These are phyloP conservation scores for Gossypium rotundifolium DNA, from an alignment of 345 rosid species.

Conservation along the genomic window DNA sequence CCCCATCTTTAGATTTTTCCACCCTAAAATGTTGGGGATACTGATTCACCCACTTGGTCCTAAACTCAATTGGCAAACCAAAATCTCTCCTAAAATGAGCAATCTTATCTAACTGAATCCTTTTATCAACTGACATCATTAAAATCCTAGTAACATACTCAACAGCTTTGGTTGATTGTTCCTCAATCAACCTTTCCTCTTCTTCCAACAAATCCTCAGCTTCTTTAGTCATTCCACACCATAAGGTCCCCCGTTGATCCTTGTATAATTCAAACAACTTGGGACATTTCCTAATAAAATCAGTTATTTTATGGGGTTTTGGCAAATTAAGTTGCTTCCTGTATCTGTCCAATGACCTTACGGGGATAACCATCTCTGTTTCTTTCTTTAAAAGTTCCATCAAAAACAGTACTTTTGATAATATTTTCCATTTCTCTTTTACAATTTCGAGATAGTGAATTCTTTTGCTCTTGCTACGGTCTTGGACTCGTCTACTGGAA, in stretches of 20 bases:
- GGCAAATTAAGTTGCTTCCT: constrained; percentile 38
- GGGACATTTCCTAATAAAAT: constrained; percentile 65
- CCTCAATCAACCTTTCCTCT: constrained; percentile 53
- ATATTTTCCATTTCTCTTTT: constrained; percentile 63
- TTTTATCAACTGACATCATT: constrained; percentile 67
- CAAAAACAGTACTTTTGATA: constrained; percentile 48
- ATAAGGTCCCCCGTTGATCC: constrained; percentile 61
- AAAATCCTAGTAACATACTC: constrained; percentile 40
- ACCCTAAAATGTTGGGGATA: constrained; percentile 64
- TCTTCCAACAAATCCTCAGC: constrained; percentile 40
- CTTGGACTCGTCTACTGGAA: constrained; percentile 38
- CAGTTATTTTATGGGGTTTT: constrained; percentile 43
- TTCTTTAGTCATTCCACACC: constrained; percentile 64
- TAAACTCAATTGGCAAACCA: constrained; percentile 74
- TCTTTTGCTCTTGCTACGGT: constrained; percentile 48
- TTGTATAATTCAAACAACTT: constrained; percentile 71
- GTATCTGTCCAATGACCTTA: too few relatives aligned
- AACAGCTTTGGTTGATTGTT: constrained; percentile 56
- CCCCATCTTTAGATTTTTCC: constrained; percentile 37
- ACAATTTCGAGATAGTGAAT: constrained; percentile 66
- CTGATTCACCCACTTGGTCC: constrained; percentile 56
- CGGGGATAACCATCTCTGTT: too few relatives aligned
- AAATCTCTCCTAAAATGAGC: constrained; percentile 50
- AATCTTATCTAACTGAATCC: constrained; percentile 30
- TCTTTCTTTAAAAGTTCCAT: constrained; percentile 49